Evolutionary conservation across 75 land plant species (phyloP).

Genomic region (Ceratopteris richardii): DNA sequence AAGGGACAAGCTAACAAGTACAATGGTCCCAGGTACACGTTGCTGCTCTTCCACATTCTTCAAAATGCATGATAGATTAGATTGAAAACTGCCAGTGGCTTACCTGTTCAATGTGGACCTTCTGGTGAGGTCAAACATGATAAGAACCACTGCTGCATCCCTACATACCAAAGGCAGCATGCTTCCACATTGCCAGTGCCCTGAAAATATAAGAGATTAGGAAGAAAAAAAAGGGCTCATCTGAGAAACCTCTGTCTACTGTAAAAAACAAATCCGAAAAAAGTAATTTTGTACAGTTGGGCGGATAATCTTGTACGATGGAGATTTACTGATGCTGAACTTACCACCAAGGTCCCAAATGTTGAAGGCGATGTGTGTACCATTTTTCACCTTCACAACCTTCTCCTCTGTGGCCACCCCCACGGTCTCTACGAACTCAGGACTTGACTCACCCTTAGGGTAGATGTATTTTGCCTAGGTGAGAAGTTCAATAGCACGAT

Average conservation of each 20-base stretch:
- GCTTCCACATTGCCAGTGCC: slow-evolving; percentile 33
- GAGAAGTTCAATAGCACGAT: too few species aligned
- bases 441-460: slow-evolving; percentile 10
- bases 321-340: too few species aligned
- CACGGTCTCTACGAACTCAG: slow-evolving; percentile 14
- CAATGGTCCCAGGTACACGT: too few species aligned
- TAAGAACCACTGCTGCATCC: slow-evolving; percentile 71
- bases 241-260: too few species aligned
- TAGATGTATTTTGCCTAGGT: slow-evolving; percentile 44
- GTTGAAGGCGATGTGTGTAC: slow-evolving; percentile 40
- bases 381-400: slow-evolving; percentile 35
- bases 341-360: slow-evolving; percentile 84
- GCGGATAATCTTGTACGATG: too few species aligned
- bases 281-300: too few species aligned
- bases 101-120: slow-evolving; percentile 64
- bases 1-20: too few species aligned
- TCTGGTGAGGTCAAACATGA: slow-evolving; percentile 75
- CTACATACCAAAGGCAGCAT: slow-evolving; percentile 70
- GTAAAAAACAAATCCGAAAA: too few species aligned
- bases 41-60: too few species aligned
- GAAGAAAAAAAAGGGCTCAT: too few species aligned
- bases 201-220: slow-evolving; percentile 14
- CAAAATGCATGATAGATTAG: too few species aligned
- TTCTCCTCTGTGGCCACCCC: slow-evolving; percentile 54
- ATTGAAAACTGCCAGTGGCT: too few species aligned